Evolutionary conservation across 108 stramenopile species (phyloP), one percentile per base, ranked within the genome.

Genomic region (Cyclotella distinguenda): DNA sequence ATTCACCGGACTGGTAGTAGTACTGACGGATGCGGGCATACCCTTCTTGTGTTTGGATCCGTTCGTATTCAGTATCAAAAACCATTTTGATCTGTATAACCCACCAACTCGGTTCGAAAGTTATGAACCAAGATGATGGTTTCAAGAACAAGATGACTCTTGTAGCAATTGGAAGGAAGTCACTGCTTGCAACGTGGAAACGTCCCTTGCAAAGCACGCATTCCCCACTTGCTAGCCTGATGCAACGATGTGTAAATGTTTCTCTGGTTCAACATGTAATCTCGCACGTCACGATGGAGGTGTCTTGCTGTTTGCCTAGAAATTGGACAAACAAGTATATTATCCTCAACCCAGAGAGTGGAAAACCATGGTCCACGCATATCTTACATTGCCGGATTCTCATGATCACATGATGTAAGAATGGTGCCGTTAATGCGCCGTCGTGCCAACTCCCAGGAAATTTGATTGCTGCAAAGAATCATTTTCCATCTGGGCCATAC

Each of bases 191-290:
- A 62, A 8, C 46, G 45, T 6, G 46, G 61, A 33, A 62, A 62
- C 0, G 45, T 46, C 8, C 45, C 45, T 11, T 62, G 61, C 5
- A 62, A 33, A 18, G 34, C 46, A 2, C 45, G 1, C 44, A 62
- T 62, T 31, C 61, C 61, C 61, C 61, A 48, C 31, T 62, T 32
- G 26, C 61, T 62, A 16, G 46, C 27, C 30, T 62, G 61, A 4
- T 46, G 26, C 4, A 62, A 46, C 19, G 46, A 47, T 2, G 45
- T 62, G 32, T 62, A 46, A 30, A 62, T 22, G 21, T 62, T 62
- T 3, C 27, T 47, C n/a, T 47, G 9, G 6, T 12, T 4, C 16
- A 62, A 33, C 7, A 48, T 1, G 30, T 62, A 46, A 19, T 62
- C 61, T 16, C 61, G 44, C 27, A 61, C 32, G 13, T 43, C 43